Conservation (phyloP, 2,329 filamentous ascomycete genomes). For the Myriosclerotinia scirpicola region DNA sequence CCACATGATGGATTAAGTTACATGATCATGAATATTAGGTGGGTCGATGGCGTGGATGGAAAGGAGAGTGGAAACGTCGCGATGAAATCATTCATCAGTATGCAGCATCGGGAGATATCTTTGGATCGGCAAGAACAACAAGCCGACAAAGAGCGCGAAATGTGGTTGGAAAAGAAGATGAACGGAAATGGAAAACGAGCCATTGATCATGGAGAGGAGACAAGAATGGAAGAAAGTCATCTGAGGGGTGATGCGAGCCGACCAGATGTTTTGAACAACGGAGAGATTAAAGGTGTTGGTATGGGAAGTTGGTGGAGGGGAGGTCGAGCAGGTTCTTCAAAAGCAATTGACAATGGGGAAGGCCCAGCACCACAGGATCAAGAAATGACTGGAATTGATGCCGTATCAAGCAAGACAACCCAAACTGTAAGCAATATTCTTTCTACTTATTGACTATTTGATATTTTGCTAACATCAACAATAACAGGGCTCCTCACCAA, state of each 20-base stretch:
- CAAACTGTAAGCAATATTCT: neutral
- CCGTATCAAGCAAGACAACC: neutral
- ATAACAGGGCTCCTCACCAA: neutral
- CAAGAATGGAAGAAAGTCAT: constrained; percentile 28
- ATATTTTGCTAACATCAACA: neutral
- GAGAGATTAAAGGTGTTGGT: constrained; percentile 32
- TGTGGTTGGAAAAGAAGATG: constrained; percentile 24
- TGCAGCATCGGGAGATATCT: constrained; percentile 28
- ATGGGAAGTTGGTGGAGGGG: constrained; percentile 35
- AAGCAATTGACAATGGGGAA: neutral
- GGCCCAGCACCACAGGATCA: neutral
- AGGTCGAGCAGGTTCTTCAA: neutral
- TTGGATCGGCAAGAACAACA: constrained; percentile 29
- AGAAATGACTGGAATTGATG: neutral
- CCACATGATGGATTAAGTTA: constrained; percentile 67
- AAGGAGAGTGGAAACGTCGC: constrained; percentile 47
- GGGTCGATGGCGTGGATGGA: constrained; percentile 72
- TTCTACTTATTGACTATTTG: neutral
- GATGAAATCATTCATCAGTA: constrained; percentile 32
- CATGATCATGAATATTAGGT: constrained; percentile 77
- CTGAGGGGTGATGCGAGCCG: constrained; percentile 25
- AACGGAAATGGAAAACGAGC: constrained; percentile 22
- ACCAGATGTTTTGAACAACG: constrained; percentile 10
- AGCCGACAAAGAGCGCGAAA: constrained; percentile 6
- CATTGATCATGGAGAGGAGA: constrained; percentile 7